A percentile compares a stretch with the other conserved stretches of the same genome.
Evolutionary conservation across 768 basidiomycete species (phyloP).

Genomic region (Auricularia sp.): DNA sequence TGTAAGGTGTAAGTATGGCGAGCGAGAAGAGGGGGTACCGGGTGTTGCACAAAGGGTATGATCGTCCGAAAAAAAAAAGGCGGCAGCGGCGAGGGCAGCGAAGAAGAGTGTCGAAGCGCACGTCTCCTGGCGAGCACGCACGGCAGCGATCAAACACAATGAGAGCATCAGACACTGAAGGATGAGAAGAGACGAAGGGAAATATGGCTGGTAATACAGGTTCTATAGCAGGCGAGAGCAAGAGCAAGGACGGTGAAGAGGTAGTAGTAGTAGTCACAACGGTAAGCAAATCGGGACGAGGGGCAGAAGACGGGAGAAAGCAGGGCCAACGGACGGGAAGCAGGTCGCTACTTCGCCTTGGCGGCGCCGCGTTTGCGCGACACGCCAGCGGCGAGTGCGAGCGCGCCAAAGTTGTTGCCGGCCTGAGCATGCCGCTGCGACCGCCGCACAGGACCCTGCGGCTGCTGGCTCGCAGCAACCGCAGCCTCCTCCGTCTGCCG

Average conservation of each 20-base stretch:
- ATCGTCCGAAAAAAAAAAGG: background rate
- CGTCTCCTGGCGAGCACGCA: background rate
- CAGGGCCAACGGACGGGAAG: background rate
- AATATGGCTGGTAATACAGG: background rate
- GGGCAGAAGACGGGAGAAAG: background rate
- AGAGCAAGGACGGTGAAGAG: background rate
- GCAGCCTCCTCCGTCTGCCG: background rate
- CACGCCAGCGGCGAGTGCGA: background rate
- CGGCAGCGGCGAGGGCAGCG: background rate
- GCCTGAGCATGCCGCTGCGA: background rate
- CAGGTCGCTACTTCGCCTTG: background rate
- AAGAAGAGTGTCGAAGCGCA: background rate
- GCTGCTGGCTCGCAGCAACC: background rate
- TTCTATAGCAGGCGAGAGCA: background rate
- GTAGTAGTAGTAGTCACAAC: background rate
- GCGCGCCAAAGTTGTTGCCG: background rate
- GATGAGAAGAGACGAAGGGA: background rate
- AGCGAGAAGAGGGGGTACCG: background rate
- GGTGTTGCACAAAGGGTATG: background rate
- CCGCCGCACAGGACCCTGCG: background rate
- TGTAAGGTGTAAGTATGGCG: background rate
- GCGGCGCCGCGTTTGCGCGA: background rate
- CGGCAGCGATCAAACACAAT: background rate
- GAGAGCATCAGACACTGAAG: background rate
- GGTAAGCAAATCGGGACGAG: background rate